Evolutionary conservation across 2,329 filamentous ascomycete genomes (phyloP), one percentile per base, ranked within the genome.

Genomic region (Beauveria sp.): DNA sequence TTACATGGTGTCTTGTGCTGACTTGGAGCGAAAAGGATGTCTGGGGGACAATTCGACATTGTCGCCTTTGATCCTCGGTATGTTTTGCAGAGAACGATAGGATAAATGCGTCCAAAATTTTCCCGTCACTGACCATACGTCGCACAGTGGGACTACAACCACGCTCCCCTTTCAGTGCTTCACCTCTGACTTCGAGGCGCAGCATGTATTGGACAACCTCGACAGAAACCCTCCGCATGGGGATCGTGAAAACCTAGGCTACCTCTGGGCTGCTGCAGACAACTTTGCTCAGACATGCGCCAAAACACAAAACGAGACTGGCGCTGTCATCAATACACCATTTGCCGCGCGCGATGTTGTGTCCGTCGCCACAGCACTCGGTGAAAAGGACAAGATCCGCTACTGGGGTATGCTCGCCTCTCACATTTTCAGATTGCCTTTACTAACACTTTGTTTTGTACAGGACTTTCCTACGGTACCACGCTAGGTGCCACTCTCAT

Each of bases 401-500:
- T 75, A 70, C 59, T 74, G 67, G 69, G 73, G 73, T 71, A 38
- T 62, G 69, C 55, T 16, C 8, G 10, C 34, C 34, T 14, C 12
- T 38, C 10, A 26, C 8, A n/a, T 14, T 10, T 4, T 18, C 5
- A 1, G 7, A 14, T 43, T 20, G 8, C 12, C 14, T 1, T 14
- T 38, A 14, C 12, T 38, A 14, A 38, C 34, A 14, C 34, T 38
- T 42, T 22, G 3, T 8, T 24, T 38, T 28, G 3, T n/a, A 6
- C 26, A 22, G 9, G 24, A 3, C 67, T 74, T 62, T 78, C 75
- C 1, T 79, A 79, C 59, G 76, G 77, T 16, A 75, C 74, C 1
- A 65, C 72, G 6, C 64, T 79, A 1, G 77, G 77, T 7, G 67
- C 69, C 3, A 76, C 72, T 0, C 66, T 74, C 14, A 74, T 74